Evolutionary conservation across 169 alveolate species (phyloP), one percentile per base, ranked within the genome.

Genomic region (Perkinsus marinus): DNA sequence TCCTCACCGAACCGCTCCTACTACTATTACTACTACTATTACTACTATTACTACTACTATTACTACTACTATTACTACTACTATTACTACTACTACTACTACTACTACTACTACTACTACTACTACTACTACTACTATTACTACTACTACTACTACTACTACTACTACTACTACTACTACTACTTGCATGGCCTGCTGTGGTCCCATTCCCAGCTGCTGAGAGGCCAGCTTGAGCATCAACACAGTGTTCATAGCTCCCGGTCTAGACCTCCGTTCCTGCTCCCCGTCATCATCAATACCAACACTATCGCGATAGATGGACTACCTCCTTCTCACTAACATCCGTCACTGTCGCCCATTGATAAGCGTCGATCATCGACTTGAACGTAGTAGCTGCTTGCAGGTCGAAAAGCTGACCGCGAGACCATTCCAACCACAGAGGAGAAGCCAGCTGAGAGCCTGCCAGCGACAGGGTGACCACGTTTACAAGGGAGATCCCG

Each of bases 231-330:
- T 96, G 57, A 98, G 95, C 94, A 98, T 91, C 57, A 94, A 93
- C 10, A 97, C 99, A 2, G 99, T 98, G 94, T 98, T 97, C 46
- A 98, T 93, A 7, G 98, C 98, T 34, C 93, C 94, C 16, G 98
- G 99, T 92, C 95, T 95, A 26, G 90, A 39, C 39, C 92, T 26
- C 46, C 38, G 39, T 39, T 92, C 94, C 89, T 57, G 22, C 26
- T 0, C 79, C 22, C 34, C 79, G 22, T 7, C 5, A 57, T 26
- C 34, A 13, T 0, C 79, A n/a, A n/a, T n/a, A n/a, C n/a, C n/a
- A 13, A 26, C 79, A 2, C 79, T 19, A 57, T 2, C 22, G 30
- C 34, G 22, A 19, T 13, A 13, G 37, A 19, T 2, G 3, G 30
- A 57, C 79, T 57, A 57, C 79, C 79, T 89, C 93, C 90, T 68